Percentiles rank a stretch among this genome's conserved stretches.
Conservation (phyloP, 2,329 filamentous ascomycete species). For the Xylaria sp. region DNA sequence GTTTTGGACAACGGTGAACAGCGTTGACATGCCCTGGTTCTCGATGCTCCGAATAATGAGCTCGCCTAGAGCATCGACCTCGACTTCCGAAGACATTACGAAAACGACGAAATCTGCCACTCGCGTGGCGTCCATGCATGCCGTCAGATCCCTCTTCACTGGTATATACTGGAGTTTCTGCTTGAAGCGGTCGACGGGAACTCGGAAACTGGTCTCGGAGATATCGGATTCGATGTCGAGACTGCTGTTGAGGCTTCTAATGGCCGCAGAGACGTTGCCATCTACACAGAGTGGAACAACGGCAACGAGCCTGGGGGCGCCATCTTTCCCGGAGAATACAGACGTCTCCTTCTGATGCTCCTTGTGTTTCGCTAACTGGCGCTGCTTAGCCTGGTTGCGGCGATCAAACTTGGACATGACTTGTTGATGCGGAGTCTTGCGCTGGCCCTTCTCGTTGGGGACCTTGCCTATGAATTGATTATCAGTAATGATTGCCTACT, state of each 20-base stretch:
- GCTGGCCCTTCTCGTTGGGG: conserved; percentile 69
- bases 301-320: conserved; percentile 84
- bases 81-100: conserved; percentile 77
- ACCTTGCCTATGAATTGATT: conserved; percentile 67
- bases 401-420: conserved; percentile 97
- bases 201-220: conserved; percentile 61
- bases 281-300: conserved; percentile 82
- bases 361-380: conserved; percentile 78
- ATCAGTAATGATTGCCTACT: conserved; percentile 6
- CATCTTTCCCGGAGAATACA: conserved; percentile 84
- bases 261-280: conserved; percentile 67
- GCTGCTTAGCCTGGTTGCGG: conserved; percentile 91
- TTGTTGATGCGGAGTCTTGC: conserved; percentile 92
- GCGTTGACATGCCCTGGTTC: conserved; percentile 90
- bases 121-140: conserved; percentile 81
- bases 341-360: conserved; percentile 79
- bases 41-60: conserved; percentile 84
- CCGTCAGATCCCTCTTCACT: conserved; percentile 71
- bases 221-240: conserved; percentile 75
- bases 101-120: conserved; percentile 91
- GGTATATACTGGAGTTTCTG: conserved; percentile 89
- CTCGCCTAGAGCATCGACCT: conserved; percentile 85
- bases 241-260: conserved; percentile 73
- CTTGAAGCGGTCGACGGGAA: conserved; percentile 87
- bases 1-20: conserved; percentile 82